Evolutionary conservation across 139 green algal species (phyloP), one percentile per base, ranked within the genome.

Genomic region (Chlorella vulgaris): DNA sequence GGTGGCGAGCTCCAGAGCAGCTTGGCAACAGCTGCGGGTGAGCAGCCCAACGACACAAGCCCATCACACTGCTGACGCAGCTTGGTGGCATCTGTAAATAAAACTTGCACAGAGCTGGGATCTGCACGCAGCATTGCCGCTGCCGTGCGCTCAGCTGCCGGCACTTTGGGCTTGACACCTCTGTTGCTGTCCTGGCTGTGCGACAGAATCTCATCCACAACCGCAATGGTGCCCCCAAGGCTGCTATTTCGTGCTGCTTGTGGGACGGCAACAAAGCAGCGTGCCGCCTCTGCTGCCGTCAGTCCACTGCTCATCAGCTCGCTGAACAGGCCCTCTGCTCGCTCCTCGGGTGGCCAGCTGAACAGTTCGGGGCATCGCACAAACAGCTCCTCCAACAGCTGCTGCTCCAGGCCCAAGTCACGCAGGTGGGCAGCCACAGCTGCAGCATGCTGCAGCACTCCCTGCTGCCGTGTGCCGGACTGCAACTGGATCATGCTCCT

Each of bases 271-370:
- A n/a, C n/a, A 58, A 77, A 77, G 69, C 43, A 47, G 0, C 31
- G 31, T n/a, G 43, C 69, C 1, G 69, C 69, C 43, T 43, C 29
- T 63, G 42, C 43, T 7, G 69, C 43, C 0, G 43, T 47, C 43
- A 77, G 29, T 4, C 42, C 43, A 58, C 47, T 15, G 22, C 24
- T n/a, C 29, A 28, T 24, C 69, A 77, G 69, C 43, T 77, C 42
- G 28, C 43, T 29, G 62, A 77, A 77, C 69, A 77, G 69, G 42
- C 31, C 6, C 8, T 7, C 43, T 35, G 69, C 43, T 0, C 69
- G 43, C 69, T 77, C 13, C 42, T 62, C n/a, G n/a, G 19, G 3
- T 24, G 43, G 69, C 69, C 69, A 63, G 29, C 29, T 77, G 69
- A 77, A 77, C 69, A 77, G 29, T 5, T 26, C 0, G 0, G 69